A percentile compares a stretch with the other conserved stretches of the same genome.
Conservation (phyloP, 169 alveolate genomes). For the Eimeria tenella region DNA sequence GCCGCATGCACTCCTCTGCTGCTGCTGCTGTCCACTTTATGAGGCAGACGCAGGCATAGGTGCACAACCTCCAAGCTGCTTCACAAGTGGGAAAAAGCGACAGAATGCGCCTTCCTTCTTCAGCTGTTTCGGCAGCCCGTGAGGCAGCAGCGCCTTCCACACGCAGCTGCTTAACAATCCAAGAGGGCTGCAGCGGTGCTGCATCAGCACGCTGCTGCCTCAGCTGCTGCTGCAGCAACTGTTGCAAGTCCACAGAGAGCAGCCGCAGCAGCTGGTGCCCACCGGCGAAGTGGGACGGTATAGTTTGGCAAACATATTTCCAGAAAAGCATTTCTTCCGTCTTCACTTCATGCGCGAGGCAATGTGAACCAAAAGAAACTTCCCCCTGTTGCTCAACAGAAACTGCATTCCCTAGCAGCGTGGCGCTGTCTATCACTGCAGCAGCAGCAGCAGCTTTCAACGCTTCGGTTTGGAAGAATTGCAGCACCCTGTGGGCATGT, state of each 20-base stretch:
- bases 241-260: neutral
- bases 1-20: neutral
- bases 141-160: neutral
- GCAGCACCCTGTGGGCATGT: slow-evolving; percentile 32
- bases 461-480: neutral
- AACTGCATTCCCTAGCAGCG: neutral
- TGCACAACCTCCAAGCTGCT: slow-evolving; percentile 12
- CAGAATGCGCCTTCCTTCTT: neutral
- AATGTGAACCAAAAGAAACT: neutral
- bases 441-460: neutral
- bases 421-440: neutral
- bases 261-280: slow-evolving; percentile 31
- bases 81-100: neutral
- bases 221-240: slow-evolving; percentile 21
- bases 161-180: neutral
- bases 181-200: neutral
- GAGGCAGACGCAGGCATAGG: neutral
- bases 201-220: neutral
- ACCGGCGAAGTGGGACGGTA: slow-evolving; percentile 18
- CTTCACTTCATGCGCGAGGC: neutral
- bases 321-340: neutral
- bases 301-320: neutral
- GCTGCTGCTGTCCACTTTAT: neutral
- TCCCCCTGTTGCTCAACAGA: neutral
- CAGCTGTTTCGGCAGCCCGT: slow-evolving; percentile 35